These are phyloP conservation scores for Cyclaneusma minus DNA, from an alignment of 2,329 filamentous ascomycete genomes.

Conservation along the genomic window DNA sequence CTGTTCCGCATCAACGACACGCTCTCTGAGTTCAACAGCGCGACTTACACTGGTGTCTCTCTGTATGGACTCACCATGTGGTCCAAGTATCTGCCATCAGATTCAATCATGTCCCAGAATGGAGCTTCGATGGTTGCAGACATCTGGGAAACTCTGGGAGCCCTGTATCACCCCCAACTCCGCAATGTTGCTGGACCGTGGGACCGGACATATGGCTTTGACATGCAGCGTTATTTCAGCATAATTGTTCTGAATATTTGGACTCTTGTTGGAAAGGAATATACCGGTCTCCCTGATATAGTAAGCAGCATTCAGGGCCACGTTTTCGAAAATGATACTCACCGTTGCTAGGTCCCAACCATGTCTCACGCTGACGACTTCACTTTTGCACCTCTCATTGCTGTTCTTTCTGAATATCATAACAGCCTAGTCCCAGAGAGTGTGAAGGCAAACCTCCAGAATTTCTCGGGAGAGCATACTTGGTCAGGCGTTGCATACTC, in stretches of 20 bases:
- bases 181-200: slow-evolving; percentile 48
- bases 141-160: slow-evolving; percentile 34
- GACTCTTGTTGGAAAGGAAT: slow-evolving; percentile 33
- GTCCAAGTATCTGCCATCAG: slow-evolving; percentile 39
- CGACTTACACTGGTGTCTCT: slow-evolving; percentile 46
- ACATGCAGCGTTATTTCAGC: slow-evolving; percentile 46
- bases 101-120: slow-evolving; percentile 35
- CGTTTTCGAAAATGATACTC: slow-evolving; percentile 3
- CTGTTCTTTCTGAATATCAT: slow-evolving; percentile 35
- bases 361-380: slow-evolving; percentile 46
- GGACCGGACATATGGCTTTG: slow-evolving; percentile 47
- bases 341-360: slow-evolving; percentile 29
- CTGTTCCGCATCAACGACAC: slow-evolving; percentile 40
- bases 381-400: slow-evolving; percentile 38
- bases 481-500: slow-evolving; percentile 37
- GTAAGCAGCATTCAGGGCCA: slow-evolving; percentile 7
- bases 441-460: slow-evolving; percentile 22
- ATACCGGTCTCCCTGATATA: slow-evolving; percentile 9
- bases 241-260: slow-evolving; percentile 43
- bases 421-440: slow-evolving; percentile 27
- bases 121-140: slow-evolving; percentile 33
- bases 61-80: slow-evolving; percentile 41
- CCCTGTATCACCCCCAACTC: slow-evolving; percentile 41
- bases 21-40: slow-evolving; percentile 37
- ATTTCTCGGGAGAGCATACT: slow-evolving; percentile 35